Percentiles rank a stretch among this genome's conserved stretches.
phyloP scores from a whole-genome alignment of 2,329 filamentous ascomycete genomes.

The Fusarium aywerte region DNA sequence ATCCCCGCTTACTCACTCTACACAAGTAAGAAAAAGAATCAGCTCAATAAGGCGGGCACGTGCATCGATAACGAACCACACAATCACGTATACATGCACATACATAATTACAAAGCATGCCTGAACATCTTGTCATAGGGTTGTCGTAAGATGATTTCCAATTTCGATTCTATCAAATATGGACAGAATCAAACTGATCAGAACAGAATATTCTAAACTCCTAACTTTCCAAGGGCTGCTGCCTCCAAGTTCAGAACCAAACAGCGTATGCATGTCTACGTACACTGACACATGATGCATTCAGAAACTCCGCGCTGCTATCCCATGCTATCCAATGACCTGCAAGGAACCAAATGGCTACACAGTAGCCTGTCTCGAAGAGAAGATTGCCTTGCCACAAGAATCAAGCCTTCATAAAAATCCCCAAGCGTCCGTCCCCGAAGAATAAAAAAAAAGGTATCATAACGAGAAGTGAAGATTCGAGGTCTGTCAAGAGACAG shows the following conservation, averaged over 20 bases:
- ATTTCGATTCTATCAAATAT: constrained; percentile 9
- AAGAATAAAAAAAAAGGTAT: constrained; percentile 41
- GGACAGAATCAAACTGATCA: neutral
- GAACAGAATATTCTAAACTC: constrained; percentile 27
- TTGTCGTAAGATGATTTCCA: neutral
- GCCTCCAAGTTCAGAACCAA: constrained; percentile 31
- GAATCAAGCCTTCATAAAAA: constrained; percentile 26
- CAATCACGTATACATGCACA: neutral
- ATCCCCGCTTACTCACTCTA: constrained; percentile 1
- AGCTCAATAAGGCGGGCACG: neutral
- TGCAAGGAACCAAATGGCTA: constrained; percentile 40
- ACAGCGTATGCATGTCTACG: constrained; percentile 18
- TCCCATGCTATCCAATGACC: constrained; percentile 42
- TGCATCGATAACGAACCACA: constrained; percentile 4
- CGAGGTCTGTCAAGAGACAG: neutral
- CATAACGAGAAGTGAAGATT: constrained; percentile 33
- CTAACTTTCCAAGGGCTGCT: constrained; percentile 33
- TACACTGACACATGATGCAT: constrained; percentile 27
- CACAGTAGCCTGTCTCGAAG: constrained; percentile 38
- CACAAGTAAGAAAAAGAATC: neutral
- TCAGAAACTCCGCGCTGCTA: constrained; percentile 44
- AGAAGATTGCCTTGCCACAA: constrained; percentile 26
- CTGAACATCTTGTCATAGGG: neutral
- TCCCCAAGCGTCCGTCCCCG: constrained; percentile 49
- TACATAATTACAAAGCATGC: neutral